Evolutionary conservation across 2,329 filamentous ascomycete genomes (phyloP).

Genomic region (Alternaria panax): DNA sequence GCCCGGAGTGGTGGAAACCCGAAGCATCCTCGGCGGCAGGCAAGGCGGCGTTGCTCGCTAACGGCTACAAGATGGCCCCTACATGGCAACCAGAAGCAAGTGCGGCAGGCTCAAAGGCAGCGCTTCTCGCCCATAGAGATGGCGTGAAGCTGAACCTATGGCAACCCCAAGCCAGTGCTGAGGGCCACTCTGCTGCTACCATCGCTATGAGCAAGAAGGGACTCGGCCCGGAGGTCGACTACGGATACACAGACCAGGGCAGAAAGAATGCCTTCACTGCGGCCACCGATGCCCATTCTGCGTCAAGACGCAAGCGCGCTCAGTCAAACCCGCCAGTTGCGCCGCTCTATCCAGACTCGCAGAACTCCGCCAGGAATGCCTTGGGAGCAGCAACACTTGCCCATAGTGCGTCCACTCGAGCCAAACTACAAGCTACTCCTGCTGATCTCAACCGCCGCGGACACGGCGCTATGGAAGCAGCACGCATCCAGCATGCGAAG

Average conservation of each 20-base stretch:
- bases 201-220: conserved; percentile 68
- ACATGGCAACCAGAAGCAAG: conserved; percentile 70
- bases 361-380: conserved; percentile 70
- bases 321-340: conserved; percentile 64
- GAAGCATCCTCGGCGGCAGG: conserved; percentile 64
- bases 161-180: conserved; percentile 58
- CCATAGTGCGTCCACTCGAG: conserved; percentile 55
- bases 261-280: conserved; percentile 74
- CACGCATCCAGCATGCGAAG: conserved; percentile 70
- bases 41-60: conserved; percentile 65
- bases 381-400: conserved; percentile 76
- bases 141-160: conserved; percentile 61
- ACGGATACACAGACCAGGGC: conserved; percentile 59
- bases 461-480: conserved; percentile 64
- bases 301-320: conserved; percentile 64
- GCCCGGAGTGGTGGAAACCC: conserved; percentile 71
- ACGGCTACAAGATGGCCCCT: conserved; percentile 68
- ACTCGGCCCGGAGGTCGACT: conserved; percentile 55
- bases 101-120: conserved; percentile 75
- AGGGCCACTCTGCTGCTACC: conserved; percentile 73
- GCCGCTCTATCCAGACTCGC: conserved; percentile 61
- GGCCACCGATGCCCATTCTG: conserved; percentile 77
- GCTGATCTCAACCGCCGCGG: conserved; percentile 52
- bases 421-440: conserved; percentile 23
- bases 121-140: conserved; percentile 68